Percentiles rank a stretch among this genome's conserved stretches.
These are phyloP conservation scores for Fusarium mundagurra DNA, from an alignment of 2,329 filamentous ascomycete species.

Conservation along the genomic window DNA sequence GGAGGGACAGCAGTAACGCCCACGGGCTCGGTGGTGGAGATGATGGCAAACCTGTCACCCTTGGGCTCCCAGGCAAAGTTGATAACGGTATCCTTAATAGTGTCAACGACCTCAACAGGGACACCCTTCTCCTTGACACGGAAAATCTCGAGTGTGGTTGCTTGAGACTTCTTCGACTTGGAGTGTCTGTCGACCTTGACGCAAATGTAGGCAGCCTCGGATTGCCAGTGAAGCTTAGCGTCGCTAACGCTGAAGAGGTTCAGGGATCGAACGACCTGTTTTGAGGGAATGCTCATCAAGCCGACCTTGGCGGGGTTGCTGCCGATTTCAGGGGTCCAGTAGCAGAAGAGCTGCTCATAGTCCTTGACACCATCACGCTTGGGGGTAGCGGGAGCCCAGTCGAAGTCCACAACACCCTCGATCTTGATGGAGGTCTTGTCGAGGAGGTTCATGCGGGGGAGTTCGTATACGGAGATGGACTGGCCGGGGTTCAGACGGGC, in stretches of 20 bases:
- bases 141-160: constrained; percentile 98
- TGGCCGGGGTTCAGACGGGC: constrained; percentile 88
- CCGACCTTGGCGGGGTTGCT: constrained; percentile 98
- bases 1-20: constrained; percentile 83
- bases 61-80: constrained; percentile 99
- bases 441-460: constrained; percentile 87
- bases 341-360: constrained; percentile 96
- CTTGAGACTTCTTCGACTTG: constrained; percentile 98
- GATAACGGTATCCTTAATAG: constrained; percentile 97
- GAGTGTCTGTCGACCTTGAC: constrained; percentile 99
- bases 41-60: constrained; percentile 95
- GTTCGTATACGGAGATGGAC: constrained; percentile 90
- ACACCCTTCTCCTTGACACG: constrained; percentile 97
- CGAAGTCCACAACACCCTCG: constrained; percentile 96
- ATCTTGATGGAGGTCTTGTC: constrained; percentile 96
- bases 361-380: constrained; percentile 86
- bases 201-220: constrained; percentile 90
- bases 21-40: constrained; percentile 88
- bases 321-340: constrained; percentile 98
- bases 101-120: constrained; percentile 96
- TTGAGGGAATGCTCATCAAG: constrained; percentile 94
- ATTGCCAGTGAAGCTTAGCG: constrained; percentile 99
- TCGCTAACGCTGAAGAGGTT: constrained; percentile 99
- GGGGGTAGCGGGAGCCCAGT: constrained; percentile 90
- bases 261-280: constrained; percentile 91